Evolutionary conservation across 305 asterid species (phyloP).

Genomic region (Coffea humblotiana): DNA sequence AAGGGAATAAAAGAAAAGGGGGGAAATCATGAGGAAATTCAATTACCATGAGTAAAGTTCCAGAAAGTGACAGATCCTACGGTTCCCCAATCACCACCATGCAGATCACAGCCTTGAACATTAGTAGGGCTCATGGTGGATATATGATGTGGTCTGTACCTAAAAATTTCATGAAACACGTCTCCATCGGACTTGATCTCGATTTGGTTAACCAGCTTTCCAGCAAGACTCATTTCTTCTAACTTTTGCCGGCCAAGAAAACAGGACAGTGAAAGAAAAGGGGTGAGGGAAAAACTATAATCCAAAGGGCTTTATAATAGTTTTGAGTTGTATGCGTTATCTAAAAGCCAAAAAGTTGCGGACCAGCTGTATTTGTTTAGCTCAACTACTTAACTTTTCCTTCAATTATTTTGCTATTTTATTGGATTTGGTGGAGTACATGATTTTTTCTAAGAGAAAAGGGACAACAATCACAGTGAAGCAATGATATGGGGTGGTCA

Average conservation of each 20-base stretch:
- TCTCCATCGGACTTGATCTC: conserved; percentile 25
- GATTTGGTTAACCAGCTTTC: conserved; percentile 12
- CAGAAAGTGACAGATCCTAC: conserved; percentile 19
- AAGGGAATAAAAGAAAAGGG: too few relatives aligned
- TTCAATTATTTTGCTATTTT: too few relatives aligned
- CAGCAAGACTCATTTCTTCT: conserved; percentile 2
- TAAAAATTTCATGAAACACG: conserved; percentile 26
- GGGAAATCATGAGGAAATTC: background rate
- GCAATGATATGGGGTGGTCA: too few relatives aligned
- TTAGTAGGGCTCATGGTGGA: conserved; percentile 18
- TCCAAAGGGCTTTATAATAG: background rate
- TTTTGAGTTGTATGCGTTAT: background rate
- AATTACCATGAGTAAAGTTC: conserved; percentile 25
- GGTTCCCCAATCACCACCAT: conserved; percentile 24
- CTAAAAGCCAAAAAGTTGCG: background rate
- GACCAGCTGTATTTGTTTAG: too few relatives aligned
- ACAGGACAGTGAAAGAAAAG: background rate
- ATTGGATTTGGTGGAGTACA: too few relatives aligned
- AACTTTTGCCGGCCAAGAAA: background rate
- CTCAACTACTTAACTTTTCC: too few relatives aligned
- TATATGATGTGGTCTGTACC: conserved; percentile 20
- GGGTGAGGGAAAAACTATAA: background rate
- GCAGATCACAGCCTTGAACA: conserved; percentile 21
- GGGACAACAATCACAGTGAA: too few relatives aligned
- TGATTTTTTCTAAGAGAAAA: too few relatives aligned